These are phyloP conservation scores for Aspergillus fumigatus DNA, from an alignment of 2,329 filamentous ascomycete species.

Conservation along the genomic window DNA sequence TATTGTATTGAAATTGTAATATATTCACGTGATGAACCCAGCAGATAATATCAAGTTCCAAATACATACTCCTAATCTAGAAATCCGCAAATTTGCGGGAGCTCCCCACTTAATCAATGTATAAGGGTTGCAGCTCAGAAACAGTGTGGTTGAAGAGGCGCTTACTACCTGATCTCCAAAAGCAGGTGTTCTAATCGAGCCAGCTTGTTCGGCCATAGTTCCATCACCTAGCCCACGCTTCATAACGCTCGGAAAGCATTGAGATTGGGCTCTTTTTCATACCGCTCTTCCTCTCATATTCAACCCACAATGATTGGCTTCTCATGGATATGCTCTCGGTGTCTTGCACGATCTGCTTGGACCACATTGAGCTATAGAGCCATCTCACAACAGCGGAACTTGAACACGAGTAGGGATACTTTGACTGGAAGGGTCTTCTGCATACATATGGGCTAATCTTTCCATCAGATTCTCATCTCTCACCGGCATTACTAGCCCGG, in stretches of 20 bases:
- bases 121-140: not conserved
- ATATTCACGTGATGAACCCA: constrained; percentile 4
- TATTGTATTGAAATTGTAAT: constrained; percentile 1
- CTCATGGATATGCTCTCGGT: constrained; percentile 46
- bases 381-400: constrained; percentile 18
- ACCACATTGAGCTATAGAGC: constrained; percentile 23
- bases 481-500: constrained; percentile 51
- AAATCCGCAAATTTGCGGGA: not conserved
- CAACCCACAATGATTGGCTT: constrained; percentile 32
- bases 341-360: constrained; percentile 38
- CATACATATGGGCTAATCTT: not conserved
- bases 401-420: constrained; percentile 26
- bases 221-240: not conserved
- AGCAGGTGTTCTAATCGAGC: not conserved
- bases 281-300: not conserved
- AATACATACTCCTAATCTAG: not conserved
- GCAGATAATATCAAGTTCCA: not conserved
- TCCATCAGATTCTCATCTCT: constrained; percentile 37
- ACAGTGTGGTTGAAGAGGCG: not conserved
- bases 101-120: not conserved
- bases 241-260: not conserved
- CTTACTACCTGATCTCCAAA: not conserved
- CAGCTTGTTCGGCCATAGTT: not conserved
- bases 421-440: constrained; percentile 11
- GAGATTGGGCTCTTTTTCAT: not conserved